Evolutionary conservation across 495 filamentous ascomycete species (phyloP).

Genomic region (Penicillium tannophilum): DNA sequence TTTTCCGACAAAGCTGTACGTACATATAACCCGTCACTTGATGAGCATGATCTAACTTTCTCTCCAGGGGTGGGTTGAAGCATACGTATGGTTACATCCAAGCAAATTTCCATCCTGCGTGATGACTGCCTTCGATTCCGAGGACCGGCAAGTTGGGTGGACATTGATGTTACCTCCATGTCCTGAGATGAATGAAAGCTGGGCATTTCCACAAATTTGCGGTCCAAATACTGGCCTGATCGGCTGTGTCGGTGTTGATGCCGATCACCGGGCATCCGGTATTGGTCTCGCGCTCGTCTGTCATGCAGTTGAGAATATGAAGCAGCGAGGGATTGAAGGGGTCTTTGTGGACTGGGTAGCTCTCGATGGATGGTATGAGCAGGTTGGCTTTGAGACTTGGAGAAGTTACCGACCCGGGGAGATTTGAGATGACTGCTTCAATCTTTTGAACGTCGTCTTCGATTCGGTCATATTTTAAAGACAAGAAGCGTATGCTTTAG

Average conservation of each 20-base stretch:
- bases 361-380: constrained; percentile 53
- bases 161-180: constrained; percentile 50
- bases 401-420: constrained; percentile 46
- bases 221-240: constrained; percentile 52
- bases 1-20: constrained; percentile 44
- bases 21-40: not conserved
- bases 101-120: constrained; percentile 43
- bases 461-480: not conserved
- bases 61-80: constrained; percentile 49
- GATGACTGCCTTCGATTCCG: constrained; percentile 46
- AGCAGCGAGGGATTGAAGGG: constrained; percentile 45
- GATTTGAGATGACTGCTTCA: constrained; percentile 9
- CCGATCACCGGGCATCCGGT: constrained; percentile 39
- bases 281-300: constrained; percentile 50
- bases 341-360: constrained; percentile 56
- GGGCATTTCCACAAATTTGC: constrained; percentile 49
- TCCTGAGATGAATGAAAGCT: constrained; percentile 33
- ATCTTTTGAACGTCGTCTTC: not conserved
- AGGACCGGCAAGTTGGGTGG: constrained; percentile 51
- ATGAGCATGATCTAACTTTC: constrained; percentile 5
- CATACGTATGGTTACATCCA: constrained; percentile 44
- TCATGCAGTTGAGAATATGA: constrained; percentile 54
- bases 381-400: constrained; percentile 47
- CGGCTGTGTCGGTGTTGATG: constrained; percentile 52
- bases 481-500: too few relatives aligned